A percentile compares a stretch with the other conserved stretches of the same genome.
Conservation (phyloP, 805 yeast species). For the Teunomyces tritomae region DNA sequence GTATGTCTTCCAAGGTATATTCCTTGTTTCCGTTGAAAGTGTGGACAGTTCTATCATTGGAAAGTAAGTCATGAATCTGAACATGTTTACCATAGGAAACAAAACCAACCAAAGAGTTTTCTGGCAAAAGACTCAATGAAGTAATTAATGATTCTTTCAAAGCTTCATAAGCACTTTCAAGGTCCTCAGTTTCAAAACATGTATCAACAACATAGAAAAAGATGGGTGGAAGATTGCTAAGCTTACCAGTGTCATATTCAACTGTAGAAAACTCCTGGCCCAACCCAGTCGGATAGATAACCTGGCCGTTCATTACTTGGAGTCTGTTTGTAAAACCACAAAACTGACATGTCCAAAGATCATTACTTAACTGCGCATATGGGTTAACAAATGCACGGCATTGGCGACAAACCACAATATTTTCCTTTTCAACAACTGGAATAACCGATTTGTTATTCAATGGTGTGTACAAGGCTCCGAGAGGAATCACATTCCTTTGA, state of each 20-base stretch:
- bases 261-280: constrained; percentile 45
- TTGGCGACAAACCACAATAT: constrained; percentile 47
- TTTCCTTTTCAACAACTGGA: constrained; percentile 36
- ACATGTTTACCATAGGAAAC: constrained; percentile 61
- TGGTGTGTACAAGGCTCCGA: constrained; percentile 60
- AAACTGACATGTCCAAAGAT: constrained; percentile 55
- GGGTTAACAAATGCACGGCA: constrained; percentile 59
- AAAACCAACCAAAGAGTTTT: constrained; percentile 54
- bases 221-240: constrained; percentile 43
- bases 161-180: constrained; percentile 38
- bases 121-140: constrained; percentile 50
- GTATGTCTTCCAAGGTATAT: constrained; percentile 48
- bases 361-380: constrained; percentile 36
- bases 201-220: constrained; percentile 58
- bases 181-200: constrained; percentile 50
- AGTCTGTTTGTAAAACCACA: constrained; percentile 49
- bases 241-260: constrained; percentile 47
- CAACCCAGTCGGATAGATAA: constrained; percentile 31
- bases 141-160: constrained; percentile 49
- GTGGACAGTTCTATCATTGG: constrained; percentile 21
- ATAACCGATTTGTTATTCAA: constrained; percentile 46
- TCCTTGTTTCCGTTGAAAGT: constrained; percentile 57
- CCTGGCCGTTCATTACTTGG: constrained; percentile 18
- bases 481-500: constrained; percentile 50
- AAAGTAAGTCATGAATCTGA: constrained; percentile 51